Evolutionary conservation across 2,329 filamentous ascomycete genomes (phyloP).

Genomic region (Didymellaceae sp.): DNA sequence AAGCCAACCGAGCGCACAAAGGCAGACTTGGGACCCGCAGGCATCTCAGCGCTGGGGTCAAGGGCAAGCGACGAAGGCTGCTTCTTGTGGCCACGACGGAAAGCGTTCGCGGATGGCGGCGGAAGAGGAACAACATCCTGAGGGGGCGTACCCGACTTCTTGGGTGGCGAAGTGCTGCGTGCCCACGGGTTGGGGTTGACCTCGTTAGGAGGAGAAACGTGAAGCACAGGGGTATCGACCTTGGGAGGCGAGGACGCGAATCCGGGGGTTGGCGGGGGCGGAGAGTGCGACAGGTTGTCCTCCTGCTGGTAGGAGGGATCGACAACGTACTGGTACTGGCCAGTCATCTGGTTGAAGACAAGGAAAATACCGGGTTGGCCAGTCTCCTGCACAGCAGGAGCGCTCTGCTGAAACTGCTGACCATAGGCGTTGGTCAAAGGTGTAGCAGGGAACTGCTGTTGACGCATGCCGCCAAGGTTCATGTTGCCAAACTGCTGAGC

Average conservation of each 20-base stretch:
- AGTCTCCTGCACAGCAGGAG: constrained; percentile 69
- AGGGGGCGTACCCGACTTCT: constrained; percentile 70
- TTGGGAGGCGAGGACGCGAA: constrained; percentile 48
- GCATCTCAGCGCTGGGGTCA: constrained; percentile 61
- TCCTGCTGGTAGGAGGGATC: constrained; percentile 67
- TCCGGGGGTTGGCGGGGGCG: constrained; percentile 55
- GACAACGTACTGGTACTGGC: constrained; percentile 81
- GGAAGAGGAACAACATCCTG: constrained; percentile 77
- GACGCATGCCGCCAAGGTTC: constrained; percentile 63
- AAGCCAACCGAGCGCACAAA: constrained; percentile 63
- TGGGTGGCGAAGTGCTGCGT: constrained; percentile 70
- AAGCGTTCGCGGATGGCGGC: constrained; percentile 87
- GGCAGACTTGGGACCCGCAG: constrained; percentile 75
- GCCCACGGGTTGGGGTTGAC: constrained; percentile 58
- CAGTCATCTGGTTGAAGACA: constrained; percentile 85
- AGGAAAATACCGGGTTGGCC: constrained; percentile 78
- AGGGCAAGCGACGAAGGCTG: constrained; percentile 71
- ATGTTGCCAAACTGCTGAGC: constrained; percentile 60
- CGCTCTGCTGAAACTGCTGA: constrained; percentile 70
- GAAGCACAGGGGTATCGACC: constrained; percentile 64
- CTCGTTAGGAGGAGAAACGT: constrained; percentile 79
- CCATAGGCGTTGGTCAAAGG: constrained; percentile 66
- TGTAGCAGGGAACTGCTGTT: constrained; percentile 60
- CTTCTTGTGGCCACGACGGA: constrained; percentile 95
- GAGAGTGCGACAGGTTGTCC: constrained; percentile 54